Base-by-base conservation (phyloP, 257 asterid genomes). In the Capsicum chinense region DNA sequence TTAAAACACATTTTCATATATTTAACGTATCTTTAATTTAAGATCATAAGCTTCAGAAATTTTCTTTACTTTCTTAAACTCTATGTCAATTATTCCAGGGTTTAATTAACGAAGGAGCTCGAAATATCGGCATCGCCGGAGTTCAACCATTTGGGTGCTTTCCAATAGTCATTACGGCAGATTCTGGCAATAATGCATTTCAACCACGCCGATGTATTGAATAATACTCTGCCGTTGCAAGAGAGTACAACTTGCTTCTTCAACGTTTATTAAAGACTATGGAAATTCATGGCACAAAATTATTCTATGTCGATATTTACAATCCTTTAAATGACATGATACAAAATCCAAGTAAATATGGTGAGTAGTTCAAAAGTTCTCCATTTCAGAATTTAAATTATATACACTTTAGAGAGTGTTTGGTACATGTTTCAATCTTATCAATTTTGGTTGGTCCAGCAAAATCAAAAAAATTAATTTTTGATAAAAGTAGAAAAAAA, bases 61-160 rank as follows among this genome's bases (percentile, higher is more conserved):
- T 1, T 39, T 2, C 5, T 39, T 39, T 39, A 39, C 42, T 39
- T 39, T 39, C 42, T 39, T 39, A 39, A 39, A 39, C 42, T 39
- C 42, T 39, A 5, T 39, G 42, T 39, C 42, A 39, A 50, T 17
- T 71, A 12, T 9, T 33, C 63, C 82, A 93, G 97, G 90, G 86
- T 39, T 86, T 94, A 44, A 0, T 89, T 63, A 88, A 89, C 7
- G 80, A 88, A 80, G 98, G 97, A 58, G 97, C 95, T 10, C 73
- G 84, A 69, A 84, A 16, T 57, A 90, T 94, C 3, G 93, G 64
- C 1, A 0, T 93, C 0, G 92, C 80, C 74, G 98, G 97, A 33
- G 83, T 92, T 7, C 98, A 96, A 3, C 97, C 98, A 21, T 68
- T 92, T 19, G 97, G 97, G 47, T 94, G 98, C 84, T 71, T 94